A percentile compares a stretch with the other conserved stretches of the same genome.
Conservation (phyloP, 2,329 filamentous ascomycete genomes). For the Gnomoniopsis smithogilvyi region DNA sequence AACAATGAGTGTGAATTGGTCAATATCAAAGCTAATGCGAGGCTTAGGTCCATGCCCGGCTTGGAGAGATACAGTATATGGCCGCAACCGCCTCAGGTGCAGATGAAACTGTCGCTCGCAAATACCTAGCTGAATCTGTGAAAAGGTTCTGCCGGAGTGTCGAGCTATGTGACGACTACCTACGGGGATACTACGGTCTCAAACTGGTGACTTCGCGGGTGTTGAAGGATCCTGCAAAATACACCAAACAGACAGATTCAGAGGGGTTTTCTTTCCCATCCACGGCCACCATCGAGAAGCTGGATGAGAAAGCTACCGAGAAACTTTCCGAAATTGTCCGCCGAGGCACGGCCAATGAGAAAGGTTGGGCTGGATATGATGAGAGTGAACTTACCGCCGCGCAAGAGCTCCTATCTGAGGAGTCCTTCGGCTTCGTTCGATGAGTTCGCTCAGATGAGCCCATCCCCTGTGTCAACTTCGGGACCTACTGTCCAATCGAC, state of each 20-base stretch:
- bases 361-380: slow-evolving; percentile 71
- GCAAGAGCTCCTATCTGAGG: slow-evolving; percentile 60
- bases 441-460: slow-evolving; percentile 28
- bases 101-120: slow-evolving; percentile 38
- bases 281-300: slow-evolving; percentile 56
- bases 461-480: neutral
- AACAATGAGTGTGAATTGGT: slow-evolving; percentile 22
- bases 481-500: slow-evolving; percentile 18
- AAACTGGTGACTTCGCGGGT: slow-evolving; percentile 62
- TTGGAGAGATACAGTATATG: slow-evolving; percentile 82
- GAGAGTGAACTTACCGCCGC: slow-evolving; percentile 69
- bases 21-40: slow-evolving; percentile 1
- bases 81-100: slow-evolving; percentile 44
- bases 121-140: slow-evolving; percentile 67
- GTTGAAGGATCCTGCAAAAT: slow-evolving; percentile 40
- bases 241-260: slow-evolving; percentile 42
- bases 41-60: slow-evolving; percentile 72
- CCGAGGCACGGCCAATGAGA: slow-evolving; percentile 55
- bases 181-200: slow-evolving; percentile 89
- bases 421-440: slow-evolving; percentile 41
- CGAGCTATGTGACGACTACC: slow-evolving; percentile 89
- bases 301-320: slow-evolving; percentile 69
- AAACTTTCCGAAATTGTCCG: slow-evolving; percentile 77
- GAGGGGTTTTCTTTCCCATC: slow-evolving; percentile 54
- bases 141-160: slow-evolving; percentile 87